Conservation (phyloP, 78 protist species). For the Mastigamoeba balamuthi region DNA sequence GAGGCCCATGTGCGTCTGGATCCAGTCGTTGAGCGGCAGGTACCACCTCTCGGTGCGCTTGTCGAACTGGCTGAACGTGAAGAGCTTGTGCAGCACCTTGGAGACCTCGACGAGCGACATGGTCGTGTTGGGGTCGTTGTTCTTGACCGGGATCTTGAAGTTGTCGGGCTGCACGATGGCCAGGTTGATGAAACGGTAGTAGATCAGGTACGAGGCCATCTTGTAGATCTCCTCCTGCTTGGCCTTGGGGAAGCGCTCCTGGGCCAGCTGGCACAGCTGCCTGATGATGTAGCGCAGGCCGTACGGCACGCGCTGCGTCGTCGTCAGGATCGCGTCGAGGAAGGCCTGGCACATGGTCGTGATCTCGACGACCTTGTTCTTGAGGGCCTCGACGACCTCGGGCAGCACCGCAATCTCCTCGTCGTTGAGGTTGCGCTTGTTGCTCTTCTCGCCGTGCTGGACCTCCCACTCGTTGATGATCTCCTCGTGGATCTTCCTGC, state of each 20-base stretch:
- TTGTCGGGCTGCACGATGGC: conserved; percentile 59
- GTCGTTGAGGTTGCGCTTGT: background rate
- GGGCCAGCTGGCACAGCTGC: conserved; percentile 42
- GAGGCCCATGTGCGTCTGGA: conserved; percentile 25
- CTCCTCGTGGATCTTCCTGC: conserved; percentile 22
- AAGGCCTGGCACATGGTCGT: conserved; percentile 50
- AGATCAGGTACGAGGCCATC: conserved; percentile 50
- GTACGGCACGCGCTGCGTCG: conserved; percentile 61
- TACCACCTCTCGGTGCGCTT: conserved; percentile 48
- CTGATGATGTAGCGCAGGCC: conserved; percentile 76
- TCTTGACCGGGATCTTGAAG: conserved; percentile 41
- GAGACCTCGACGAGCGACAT: conserved; percentile 48
- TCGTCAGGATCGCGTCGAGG: conserved; percentile 52
- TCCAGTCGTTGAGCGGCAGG: conserved; percentile 46
- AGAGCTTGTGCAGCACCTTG: conserved; percentile 48
- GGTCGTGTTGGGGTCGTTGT: conserved; percentile 27
- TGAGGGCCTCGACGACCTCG: conserved; percentile 34
- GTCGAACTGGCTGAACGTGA: conserved; percentile 52
- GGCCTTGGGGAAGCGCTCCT: conserved; percentile 40
- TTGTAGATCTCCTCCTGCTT: conserved; percentile 46
- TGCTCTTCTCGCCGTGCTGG: conserved; percentile 53
- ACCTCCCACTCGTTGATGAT: conserved; percentile 63
- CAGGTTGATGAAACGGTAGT: conserved; percentile 66
- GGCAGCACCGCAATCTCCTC: background rate
- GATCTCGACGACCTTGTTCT: conserved; percentile 57